These are phyloP conservation scores for Microdochium nivale DNA, from an alignment of 2,329 filamentous ascomycete species.

Conservation along the genomic window DNA sequence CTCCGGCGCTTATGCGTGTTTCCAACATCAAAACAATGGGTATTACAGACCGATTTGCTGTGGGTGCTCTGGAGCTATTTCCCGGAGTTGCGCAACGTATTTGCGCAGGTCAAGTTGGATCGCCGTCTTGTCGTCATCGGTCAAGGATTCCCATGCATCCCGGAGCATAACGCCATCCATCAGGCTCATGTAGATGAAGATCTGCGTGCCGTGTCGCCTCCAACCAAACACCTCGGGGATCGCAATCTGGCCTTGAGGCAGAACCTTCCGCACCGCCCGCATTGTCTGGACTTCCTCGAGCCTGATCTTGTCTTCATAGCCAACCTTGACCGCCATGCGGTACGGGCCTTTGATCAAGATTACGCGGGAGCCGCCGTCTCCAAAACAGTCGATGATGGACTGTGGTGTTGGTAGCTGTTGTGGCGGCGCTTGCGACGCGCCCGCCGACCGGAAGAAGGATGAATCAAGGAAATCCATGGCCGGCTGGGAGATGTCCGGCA, in stretches of 20 bases:
- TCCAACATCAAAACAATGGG: no score
- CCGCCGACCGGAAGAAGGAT: background rate
- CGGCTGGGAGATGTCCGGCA: background rate
- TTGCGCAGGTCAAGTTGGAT: conserved; percentile 9
- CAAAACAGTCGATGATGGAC: background rate
- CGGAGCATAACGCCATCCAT: conserved; percentile 7
- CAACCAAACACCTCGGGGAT: conserved; percentile 7
- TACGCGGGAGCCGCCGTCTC: background rate
- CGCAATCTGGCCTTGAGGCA: conserved; percentile 3
- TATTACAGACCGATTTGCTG: conserved; percentile 8
- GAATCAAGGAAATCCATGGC: conserved; percentile 2
- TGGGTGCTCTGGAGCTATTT: background rate
- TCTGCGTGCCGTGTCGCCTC: conserved; percentile 1
- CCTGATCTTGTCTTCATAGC: background rate
- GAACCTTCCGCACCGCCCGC: conserved; percentile 3
- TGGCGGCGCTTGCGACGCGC: background rate
- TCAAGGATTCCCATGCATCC: conserved; percentile 8
- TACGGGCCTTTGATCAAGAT: background rate
- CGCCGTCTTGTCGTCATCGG: conserved; percentile 11
- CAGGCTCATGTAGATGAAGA: conserved; percentile 7
- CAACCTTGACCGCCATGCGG: background rate
- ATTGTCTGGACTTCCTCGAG: conserved; percentile 7
- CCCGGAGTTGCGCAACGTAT: conserved; percentile 3
- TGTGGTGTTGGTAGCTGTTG: background rate
- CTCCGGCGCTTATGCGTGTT: no score